Conservation (phyloP, 2,329 filamentous ascomycete genomes). For the Fusarium coicis region DNA sequence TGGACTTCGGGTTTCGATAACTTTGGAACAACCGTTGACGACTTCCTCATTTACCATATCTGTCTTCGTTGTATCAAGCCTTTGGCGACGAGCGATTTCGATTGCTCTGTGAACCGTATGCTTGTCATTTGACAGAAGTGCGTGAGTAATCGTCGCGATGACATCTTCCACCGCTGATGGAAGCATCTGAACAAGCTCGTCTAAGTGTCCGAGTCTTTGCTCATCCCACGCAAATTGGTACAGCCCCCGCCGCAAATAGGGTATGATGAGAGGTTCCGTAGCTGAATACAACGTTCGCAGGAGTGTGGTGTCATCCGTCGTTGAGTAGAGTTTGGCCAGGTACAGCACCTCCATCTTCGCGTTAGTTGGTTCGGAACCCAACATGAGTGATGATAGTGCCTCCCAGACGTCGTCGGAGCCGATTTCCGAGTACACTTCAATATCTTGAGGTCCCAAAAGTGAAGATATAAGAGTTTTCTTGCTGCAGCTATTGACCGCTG, state of each 20-base stretch:
- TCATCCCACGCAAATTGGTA: background rate
- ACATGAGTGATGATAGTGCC: too few relatives aligned
- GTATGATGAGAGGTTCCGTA: accelerated
- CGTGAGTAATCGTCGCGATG: background rate
- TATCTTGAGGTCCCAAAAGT: too few relatives aligned
- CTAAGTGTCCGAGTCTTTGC: background rate
- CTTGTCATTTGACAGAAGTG: background rate
- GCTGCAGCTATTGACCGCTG: too few relatives aligned
- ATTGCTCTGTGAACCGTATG: background rate
- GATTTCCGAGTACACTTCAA: too few relatives aligned
- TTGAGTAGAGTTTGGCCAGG: background rate
- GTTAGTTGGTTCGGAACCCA: too few relatives aligned
- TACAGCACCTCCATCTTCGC: too few relatives aligned
- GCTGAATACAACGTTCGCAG: background rate
- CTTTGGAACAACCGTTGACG: background rate
- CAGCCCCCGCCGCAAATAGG: too few relatives aligned
- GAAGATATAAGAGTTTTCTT: too few relatives aligned
- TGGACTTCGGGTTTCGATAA: background rate
- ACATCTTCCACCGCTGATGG: background rate
- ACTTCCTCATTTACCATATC: background rate
- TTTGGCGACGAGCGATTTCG: background rate
- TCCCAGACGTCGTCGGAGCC: too few relatives aligned
- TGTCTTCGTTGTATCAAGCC: background rate
- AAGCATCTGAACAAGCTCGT: background rate
- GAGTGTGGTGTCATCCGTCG: background rate